These are phyloP conservation scores for Pharus latifolius DNA, from an alignment of 176 grass and related monocot species.

Conservation along the genomic window DNA sequence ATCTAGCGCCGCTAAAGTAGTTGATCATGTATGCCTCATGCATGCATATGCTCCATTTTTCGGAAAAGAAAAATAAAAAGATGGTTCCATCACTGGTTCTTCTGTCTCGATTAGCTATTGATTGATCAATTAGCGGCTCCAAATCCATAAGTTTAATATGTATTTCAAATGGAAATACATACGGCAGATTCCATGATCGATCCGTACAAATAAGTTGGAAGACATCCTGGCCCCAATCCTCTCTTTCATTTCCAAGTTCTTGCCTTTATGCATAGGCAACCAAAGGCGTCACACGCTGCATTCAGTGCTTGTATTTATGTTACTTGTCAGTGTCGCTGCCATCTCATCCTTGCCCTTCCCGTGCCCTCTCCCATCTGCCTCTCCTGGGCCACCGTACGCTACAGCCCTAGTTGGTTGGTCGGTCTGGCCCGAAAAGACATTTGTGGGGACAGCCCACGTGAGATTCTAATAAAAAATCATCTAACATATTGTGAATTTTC, in stretches of 20 bases:
- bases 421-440: neutral
- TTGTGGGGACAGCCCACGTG: neutral
- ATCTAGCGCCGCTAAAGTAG: neutral
- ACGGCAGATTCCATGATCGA: no score
- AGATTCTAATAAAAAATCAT: no score
- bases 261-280: no score
- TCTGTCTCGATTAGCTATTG: no score
- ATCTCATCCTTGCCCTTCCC: neutral
- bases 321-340: neutral
- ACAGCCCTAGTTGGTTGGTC: neutral
- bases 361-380: constrained; percentile 18
- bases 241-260: no score
- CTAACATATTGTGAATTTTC: no score
- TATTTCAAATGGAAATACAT: no score
- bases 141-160: no score
- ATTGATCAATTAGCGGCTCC: no score
- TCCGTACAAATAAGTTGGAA: no score
- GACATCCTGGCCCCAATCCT: no score
- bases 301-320: neutral
- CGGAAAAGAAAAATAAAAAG: neutral
- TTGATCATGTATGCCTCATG: constrained; percentile 4
- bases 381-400: neutral
- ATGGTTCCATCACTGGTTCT: neutral
- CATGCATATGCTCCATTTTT: neutral
- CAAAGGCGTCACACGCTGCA: neutral